Evolutionary conservation across 805 yeast species (phyloP).

Genomic region (Wickerhamiella galacta): DNA sequence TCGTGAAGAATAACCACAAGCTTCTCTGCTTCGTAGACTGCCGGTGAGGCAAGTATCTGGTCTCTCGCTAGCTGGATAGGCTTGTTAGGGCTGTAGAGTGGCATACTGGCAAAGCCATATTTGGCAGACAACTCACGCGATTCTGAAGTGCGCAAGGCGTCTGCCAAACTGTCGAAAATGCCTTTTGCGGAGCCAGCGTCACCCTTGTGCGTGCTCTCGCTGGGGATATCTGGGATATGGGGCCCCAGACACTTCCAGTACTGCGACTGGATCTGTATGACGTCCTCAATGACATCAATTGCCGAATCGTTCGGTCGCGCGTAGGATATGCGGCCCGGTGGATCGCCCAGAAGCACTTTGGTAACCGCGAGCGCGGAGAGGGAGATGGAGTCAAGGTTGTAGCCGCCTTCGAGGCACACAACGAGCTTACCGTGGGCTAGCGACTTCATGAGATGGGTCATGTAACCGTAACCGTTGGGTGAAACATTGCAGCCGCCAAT

Average conservation of each 20-base stretch:
- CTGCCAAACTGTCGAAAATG: slow-evolving; percentile 32
- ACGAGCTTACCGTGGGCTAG: slow-evolving; percentile 78
- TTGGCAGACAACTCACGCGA: slow-evolving; percentile 33
- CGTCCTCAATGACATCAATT: slow-evolving; percentile 65
- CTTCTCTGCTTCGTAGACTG: slow-evolving; percentile 41
- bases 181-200: neutral
- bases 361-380: slow-evolving; percentile 84
- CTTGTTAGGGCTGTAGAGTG: slow-evolving; percentile 31
- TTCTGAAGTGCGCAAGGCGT: slow-evolving; percentile 62
- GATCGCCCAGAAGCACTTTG: slow-evolving; percentile 82
- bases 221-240: slow-evolving; percentile 8
- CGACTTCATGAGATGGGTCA: slow-evolving; percentile 82
- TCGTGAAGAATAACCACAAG: slow-evolving; percentile 68
- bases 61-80: slow-evolving; percentile 38
- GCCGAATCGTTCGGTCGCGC: slow-evolving; percentile 60
- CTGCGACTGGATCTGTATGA: slow-evolving; percentile 58
- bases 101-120: slow-evolving; percentile 49
- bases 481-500: slow-evolving; percentile 93
- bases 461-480: slow-evolving; percentile 90
- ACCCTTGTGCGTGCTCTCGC: too few relatives aligned
- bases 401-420: slow-evolving; percentile 92
- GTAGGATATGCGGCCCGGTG: slow-evolving; percentile 58
- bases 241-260: slow-evolving; percentile 72
- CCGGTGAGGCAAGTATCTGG: slow-evolving; percentile 54
- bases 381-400: slow-evolving; percentile 80